Evolutionary conservation across 805 yeast genomes (phyloP).

Genomic region (Pichia occidentalis): DNA sequence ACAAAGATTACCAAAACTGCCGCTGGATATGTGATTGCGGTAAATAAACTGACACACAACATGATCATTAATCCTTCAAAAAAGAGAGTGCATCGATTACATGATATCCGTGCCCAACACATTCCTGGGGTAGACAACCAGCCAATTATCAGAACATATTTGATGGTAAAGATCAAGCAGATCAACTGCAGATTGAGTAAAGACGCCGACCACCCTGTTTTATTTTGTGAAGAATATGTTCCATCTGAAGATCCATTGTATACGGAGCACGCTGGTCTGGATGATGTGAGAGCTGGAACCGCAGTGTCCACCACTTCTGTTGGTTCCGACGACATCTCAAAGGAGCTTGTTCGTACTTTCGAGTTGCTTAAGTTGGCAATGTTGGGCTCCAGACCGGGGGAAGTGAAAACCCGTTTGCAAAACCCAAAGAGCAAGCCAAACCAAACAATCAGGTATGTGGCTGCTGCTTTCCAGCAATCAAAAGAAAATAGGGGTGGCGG

Average conservation of each 20-base stretch:
- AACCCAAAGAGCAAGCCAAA: conserved; percentile 31
- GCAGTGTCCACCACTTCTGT: too few species aligned
- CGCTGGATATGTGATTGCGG: conserved; percentile 11
- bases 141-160: conserved; percentile 52
- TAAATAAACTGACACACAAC: conserved; percentile 23
- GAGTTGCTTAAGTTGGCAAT: conserved; percentile 36
- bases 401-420: conserved; percentile 23
- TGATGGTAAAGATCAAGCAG: conserved; percentile 60
- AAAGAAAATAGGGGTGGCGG: conserved; percentile 35
- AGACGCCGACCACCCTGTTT: conserved; percentile 39
- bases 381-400: conserved; percentile 32
- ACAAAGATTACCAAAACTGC: conserved; percentile 10
- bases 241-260: too few species aligned
- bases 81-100: conserved; percentile 39
- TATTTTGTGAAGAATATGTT: too few species aligned
- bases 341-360: conserved; percentile 52
- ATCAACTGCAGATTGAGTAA: conserved; percentile 41
- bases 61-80: conserved; percentile 41
- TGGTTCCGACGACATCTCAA: conserved; percentile 27
- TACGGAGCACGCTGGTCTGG: too few species aligned
- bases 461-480: conserved; percentile 34
- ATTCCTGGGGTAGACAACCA: conserved; percentile 37
- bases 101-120: conserved; percentile 26
- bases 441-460: conserved; percentile 30
- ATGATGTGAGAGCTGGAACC: too few species aligned